Base-by-base conservation (phyloP, 805 yeast species). In the Candida khao-thaluensis region DNA sequence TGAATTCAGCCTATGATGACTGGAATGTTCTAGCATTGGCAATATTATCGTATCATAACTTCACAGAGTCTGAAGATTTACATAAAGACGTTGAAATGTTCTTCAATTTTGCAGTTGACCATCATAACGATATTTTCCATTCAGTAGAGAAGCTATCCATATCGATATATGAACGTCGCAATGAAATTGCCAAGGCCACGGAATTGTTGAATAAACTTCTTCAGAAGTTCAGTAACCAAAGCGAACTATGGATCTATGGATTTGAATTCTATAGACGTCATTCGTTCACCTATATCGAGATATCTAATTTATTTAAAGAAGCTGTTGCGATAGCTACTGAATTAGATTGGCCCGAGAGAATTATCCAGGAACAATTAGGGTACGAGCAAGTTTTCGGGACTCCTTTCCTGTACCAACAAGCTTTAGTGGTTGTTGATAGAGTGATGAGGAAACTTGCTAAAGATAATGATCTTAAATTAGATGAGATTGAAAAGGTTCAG, bases 321-420 rank as follows among this genome's bases (percentile, higher is more conserved):
- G 76, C 75, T 0, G 41, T 66, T 3, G 40, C 44, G 9, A 35
- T 48, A 8, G 49, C 60, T 1, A 44, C 40, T 10, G 29, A 37
- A 0, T 38, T 78, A 26, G 84, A 77, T 46, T 61, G 71, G 70
- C 80, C 82, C 1, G 79, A 76, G 35, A 56, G 71, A 36, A 42
- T 77, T 4, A 46, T 67, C 9, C 73, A 72, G 34, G 80, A 71
- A 42, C 70, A 72, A 58, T 32, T 62, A 9, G 50, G 60, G 3
- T 71, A 53, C 46, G 69, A 64, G 34, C 57, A 60, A 20, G 42
- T 68, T 0, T 24, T 57, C 50, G 74, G 77, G 1, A 47, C 55
- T 11, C 37, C 44, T 0, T 41, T 41, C 1, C 32, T 55, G 1
- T 57, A 54, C 36, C 56, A 49, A 18, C 7, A 28, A 2, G 53